These are phyloP conservation scores for Plasmodium sp. DNA, from an alignment of 169 alveolate genomes.

Conservation along the genomic window DNA sequence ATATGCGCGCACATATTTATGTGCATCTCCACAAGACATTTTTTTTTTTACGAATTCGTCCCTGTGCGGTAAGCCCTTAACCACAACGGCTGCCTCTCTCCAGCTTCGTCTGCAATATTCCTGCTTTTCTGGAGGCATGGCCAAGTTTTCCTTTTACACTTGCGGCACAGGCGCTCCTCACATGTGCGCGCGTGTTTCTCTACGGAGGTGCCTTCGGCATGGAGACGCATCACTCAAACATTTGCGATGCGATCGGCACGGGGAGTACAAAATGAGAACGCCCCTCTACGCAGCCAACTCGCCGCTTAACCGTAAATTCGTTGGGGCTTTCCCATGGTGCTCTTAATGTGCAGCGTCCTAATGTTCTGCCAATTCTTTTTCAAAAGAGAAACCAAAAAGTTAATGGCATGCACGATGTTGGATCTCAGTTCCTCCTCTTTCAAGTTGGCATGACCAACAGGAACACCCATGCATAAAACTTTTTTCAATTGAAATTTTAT, in stretches of 20 bases:
- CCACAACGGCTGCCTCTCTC: not conserved
- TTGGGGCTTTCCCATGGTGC: slow-evolving; percentile 99
- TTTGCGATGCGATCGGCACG: not conserved
- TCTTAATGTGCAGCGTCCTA: slow-evolving; percentile 97
- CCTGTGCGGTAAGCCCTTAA: not conserved
- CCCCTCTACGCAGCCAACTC: not conserved
- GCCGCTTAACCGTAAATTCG: slow-evolving; percentile 93
- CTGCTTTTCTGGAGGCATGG: not conserved
- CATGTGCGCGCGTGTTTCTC: not conserved
- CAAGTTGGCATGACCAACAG: slow-evolving; percentile 98
- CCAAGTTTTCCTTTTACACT: not conserved
- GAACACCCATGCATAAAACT: slow-evolving; percentile 99
- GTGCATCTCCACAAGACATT: not conserved
- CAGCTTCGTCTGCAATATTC: not conserved
- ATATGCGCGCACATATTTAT: not conserved
- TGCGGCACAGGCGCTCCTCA: not conserved
- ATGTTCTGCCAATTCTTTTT: slow-evolving; percentile 99
- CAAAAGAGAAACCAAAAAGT: slow-evolving; percentile 98
- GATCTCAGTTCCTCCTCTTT: slow-evolving; percentile 98
- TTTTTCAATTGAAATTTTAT: slow-evolving; percentile 96
- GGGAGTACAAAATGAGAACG: not conserved
- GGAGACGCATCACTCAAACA: not conserved
- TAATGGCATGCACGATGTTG: slow-evolving; percentile 96
- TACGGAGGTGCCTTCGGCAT: not conserved
- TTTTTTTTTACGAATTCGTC: not conserved